A percentile compares a stretch with the other conserved stretches of the same genome.
phyloP scores from a whole-genome alignment of 1,284 basidiomycete species.

The Thelephora terrestris region DNA sequence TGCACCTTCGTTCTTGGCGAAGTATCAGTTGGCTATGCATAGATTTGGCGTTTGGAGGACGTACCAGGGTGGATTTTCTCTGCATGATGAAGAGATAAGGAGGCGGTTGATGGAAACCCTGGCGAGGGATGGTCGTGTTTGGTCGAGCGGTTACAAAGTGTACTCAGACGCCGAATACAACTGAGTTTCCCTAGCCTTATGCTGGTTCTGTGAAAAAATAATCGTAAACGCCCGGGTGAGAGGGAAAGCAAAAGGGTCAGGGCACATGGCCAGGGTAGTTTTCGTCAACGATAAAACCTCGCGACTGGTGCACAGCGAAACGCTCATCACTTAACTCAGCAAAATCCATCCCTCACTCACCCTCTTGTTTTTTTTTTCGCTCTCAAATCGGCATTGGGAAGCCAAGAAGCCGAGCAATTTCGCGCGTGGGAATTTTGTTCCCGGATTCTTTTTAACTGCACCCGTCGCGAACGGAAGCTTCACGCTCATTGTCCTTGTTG shows the following conservation, averaged over 20 bases:
- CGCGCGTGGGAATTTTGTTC: neutral
- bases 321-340: neutral
- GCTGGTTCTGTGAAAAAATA: too few relatives aligned
- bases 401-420: too few relatives aligned
- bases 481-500: too few relatives aligned
- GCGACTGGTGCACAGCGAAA: constrained; percentile 1
- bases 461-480: too few relatives aligned
- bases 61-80: neutral
- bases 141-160: neutral
- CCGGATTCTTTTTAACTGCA: too few relatives aligned
- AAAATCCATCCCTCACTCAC: too few relatives aligned
- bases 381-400: too few relatives aligned
- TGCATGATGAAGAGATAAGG: neutral
- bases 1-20: neutral
- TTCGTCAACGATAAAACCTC: neutral
- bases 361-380: too few relatives aligned
- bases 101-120: too few relatives aligned
- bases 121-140: too few relatives aligned
- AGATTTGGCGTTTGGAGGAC: neutral
- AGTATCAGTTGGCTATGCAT: neutral
- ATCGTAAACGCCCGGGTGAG: neutral
- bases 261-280: neutral
- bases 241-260: neutral
- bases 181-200: too few relatives aligned
- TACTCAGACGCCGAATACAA: neutral